These are phyloP conservation scores for Ilex paraguariensis DNA, from an alignment of 305 asterid genomes.

Conservation along the genomic window DNA sequence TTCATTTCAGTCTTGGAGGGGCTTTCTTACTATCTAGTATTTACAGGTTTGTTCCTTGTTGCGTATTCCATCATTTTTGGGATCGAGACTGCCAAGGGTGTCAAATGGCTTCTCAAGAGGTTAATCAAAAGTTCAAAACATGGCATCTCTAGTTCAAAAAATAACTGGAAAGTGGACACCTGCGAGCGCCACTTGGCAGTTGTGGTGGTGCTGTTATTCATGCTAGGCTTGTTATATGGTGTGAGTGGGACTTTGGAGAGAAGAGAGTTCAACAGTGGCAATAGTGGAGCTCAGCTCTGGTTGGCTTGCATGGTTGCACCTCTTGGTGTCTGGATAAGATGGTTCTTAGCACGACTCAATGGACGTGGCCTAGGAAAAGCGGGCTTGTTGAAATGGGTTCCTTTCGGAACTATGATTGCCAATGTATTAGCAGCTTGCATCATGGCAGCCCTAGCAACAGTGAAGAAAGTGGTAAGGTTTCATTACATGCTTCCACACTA, in stretches of 20 bases:
- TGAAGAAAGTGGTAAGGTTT: constrained; percentile 51
- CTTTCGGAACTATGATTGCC: constrained; percentile 88
- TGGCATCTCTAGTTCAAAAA: background rate
- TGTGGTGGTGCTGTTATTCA: constrained; percentile 30
- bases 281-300: constrained; percentile 49
- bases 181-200: constrained; percentile 22
- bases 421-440: constrained; percentile 74
- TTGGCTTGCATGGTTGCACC: constrained; percentile 86
- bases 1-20: background rate
- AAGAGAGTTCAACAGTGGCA: constrained; percentile 39
- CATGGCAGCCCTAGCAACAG: constrained; percentile 79
- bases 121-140: constrained; percentile 7
- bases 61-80: constrained; percentile 66
- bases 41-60: constrained; percentile 61
- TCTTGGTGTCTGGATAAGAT: constrained; percentile 83
- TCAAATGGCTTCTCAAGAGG: constrained; percentile 36
- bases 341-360: constrained; percentile 75
- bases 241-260: constrained; percentile 33
- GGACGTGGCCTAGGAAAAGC: constrained; percentile 69
- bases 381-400: constrained; percentile 60
- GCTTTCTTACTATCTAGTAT: background rate
- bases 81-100: constrained; percentile 66
- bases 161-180: constrained; percentile 22
- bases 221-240: constrained; percentile 51
- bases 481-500: background rate